A percentile compares a stretch with the other conserved stretches of the same genome.
phyloP scores from a whole-genome alignment of 345 rosid species.

The Lumnitzera littorea region DNA sequence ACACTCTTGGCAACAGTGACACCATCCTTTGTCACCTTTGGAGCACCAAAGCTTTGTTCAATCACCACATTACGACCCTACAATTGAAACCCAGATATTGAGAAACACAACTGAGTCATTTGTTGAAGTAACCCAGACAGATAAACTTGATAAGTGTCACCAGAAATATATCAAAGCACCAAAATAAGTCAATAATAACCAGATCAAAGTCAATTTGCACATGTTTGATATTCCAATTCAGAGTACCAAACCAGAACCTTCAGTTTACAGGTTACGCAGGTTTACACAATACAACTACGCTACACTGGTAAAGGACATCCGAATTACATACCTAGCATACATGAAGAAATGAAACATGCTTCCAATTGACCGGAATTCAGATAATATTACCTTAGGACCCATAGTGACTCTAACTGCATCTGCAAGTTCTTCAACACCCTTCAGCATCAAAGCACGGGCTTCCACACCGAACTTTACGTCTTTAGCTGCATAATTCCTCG shows the following conservation, averaged over 20 bases:
- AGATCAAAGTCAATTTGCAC: too few relatives aligned
- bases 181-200: not conserved
- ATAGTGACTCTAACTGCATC: constrained; percentile 92
- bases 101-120: not conserved
- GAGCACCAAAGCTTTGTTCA: constrained; percentile 95
- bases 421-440: constrained; percentile 92
- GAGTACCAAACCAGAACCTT: too few relatives aligned
- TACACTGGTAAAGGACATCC: too few relatives aligned
- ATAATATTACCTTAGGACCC: constrained; percentile 82
- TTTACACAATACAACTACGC: too few relatives aligned
- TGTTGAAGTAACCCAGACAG: not conserved
- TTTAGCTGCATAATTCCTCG: constrained; percentile 84
- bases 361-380: not conserved
- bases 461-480: constrained; percentile 86
- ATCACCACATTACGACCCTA: constrained; percentile 95
- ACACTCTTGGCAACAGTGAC: constrained; percentile 97
- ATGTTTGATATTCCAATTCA: too few relatives aligned
- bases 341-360: too few relatives aligned
- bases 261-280: too few relatives aligned
- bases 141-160: too few relatives aligned
- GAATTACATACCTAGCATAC: too few relatives aligned
- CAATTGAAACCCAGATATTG: not conserved
- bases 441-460: constrained; percentile 85
- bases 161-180: not conserved
- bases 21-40: constrained; percentile 97